phyloP scores from a whole-genome alignment of 768 basidiomycete genomes.

The Harrya chromipes region DNA sequence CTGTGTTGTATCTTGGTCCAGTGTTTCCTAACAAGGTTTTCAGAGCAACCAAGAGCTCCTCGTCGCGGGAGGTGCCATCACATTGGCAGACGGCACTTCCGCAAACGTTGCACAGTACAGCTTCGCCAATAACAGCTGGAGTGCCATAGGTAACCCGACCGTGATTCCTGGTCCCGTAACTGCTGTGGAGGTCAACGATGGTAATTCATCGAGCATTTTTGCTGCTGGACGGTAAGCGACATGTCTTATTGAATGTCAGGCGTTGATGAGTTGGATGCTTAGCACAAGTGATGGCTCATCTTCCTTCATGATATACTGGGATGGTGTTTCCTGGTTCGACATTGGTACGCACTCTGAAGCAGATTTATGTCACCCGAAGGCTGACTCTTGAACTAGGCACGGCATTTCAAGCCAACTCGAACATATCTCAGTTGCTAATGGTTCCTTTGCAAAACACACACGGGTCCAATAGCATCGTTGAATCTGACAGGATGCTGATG shows the following conservation, averaged over 20 bases:
- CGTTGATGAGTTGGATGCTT: neutral
- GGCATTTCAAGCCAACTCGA: slow-evolving; percentile 51
- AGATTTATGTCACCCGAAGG: neutral
- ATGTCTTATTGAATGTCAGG: neutral
- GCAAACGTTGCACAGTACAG: slow-evolving; percentile 74
- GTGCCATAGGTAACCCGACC: slow-evolving; percentile 52
- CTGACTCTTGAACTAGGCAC: slow-evolving; percentile 41
- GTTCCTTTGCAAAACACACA: slow-evolving; percentile 87
- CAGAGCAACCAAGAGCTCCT: slow-evolving; percentile 67
- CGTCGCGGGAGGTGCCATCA: slow-evolving; percentile 77
- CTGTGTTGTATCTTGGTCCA: neutral
- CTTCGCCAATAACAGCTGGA: slow-evolving; percentile 75
- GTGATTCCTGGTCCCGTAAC: slow-evolving; percentile 87
- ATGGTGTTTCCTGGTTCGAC: slow-evolving; percentile 72
- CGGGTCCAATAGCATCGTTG: slow-evolving; percentile 61
- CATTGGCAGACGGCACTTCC: slow-evolving; percentile 56
- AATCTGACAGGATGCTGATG: slow-evolving; percentile 86
- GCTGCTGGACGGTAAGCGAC: slow-evolving; percentile 78
- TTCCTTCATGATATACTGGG: slow-evolving; percentile 81
- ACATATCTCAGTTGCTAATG: slow-evolving; percentile 81
- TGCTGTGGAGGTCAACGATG: slow-evolving; percentile 80
- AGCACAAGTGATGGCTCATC: slow-evolving; percentile 57
- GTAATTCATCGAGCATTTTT: slow-evolving; percentile 81
- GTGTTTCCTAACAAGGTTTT: slow-evolving; percentile 8
- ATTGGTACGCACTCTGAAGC: slow-evolving; percentile 44